Evolutionary conservation across 148 eudicot species (phyloP).

Genomic region (Nepenthes mirabilis): DNA sequence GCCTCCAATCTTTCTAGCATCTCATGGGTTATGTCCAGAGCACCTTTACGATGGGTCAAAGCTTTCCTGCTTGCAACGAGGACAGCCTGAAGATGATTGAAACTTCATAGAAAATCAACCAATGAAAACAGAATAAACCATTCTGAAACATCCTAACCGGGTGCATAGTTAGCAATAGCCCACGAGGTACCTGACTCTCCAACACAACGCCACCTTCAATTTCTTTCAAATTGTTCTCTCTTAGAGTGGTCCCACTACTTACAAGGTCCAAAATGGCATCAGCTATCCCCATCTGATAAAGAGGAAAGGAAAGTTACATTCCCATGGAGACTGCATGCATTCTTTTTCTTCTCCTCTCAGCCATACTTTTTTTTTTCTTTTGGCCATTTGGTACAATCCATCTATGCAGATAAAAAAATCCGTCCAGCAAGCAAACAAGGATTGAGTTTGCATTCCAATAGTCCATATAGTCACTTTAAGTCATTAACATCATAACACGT

Average conservation of each 20-base stretch:
- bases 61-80: conserved; percentile 88
- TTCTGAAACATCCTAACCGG: conserved; percentile 1
- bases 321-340: not conserved
- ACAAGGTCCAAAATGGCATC: conserved; percentile 98
- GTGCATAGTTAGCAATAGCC: not conserved
- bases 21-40: conserved; percentile 67
- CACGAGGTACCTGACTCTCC: conserved; percentile 59
- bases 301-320: conserved; percentile 7
- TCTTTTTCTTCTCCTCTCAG: too few species aligned
- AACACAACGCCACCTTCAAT: conserved; percentile 78
- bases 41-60: conserved; percentile 52
- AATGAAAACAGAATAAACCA: not conserved
- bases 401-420: too few species aligned
- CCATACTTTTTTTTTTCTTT: too few species aligned
- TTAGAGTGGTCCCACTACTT: conserved; percentile 84
- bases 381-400: too few species aligned
- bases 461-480: too few species aligned
- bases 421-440: too few species aligned
- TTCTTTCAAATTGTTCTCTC: conserved; percentile 90
- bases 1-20: conserved; percentile 95
- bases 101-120: conserved; percentile 6
- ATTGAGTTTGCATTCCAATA: too few species aligned
- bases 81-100: conserved; percentile 50
- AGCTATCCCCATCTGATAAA: conserved; percentile 83
- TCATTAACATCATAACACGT: too few species aligned